phyloP scores from a whole-genome alignment of 352 stramenopile genomes.

The Pythium chondricola region DNA sequence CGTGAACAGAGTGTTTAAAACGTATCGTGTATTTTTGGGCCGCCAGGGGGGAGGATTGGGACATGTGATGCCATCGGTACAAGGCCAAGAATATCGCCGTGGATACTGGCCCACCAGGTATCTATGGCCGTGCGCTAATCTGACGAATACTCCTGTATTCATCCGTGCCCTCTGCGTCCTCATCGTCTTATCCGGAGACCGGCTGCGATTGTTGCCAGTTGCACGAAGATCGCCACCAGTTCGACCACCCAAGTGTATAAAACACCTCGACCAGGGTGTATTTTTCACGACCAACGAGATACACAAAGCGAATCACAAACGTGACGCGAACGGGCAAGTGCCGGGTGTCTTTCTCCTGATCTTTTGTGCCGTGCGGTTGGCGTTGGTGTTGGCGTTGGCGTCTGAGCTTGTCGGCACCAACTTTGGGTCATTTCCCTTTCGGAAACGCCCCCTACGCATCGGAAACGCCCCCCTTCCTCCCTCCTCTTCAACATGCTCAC shows the following conservation, averaged over 20 bases:
- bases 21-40: no score
- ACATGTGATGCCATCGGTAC: no score
- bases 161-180: no score
- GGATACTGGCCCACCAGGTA: no score
- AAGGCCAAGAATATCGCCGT: no score
- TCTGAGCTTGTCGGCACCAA: neutral
- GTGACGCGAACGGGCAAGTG: conserved; percentile 15
- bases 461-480: neutral
- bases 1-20: conserved; percentile 1
- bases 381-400: neutral
- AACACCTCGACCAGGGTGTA: conserved; percentile 1
- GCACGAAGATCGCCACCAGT: no score
- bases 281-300: no score
- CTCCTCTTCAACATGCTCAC: conserved; percentile 22
- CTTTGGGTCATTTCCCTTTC: conserved; percentile 13
- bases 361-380: neutral
- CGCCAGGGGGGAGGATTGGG: no score
- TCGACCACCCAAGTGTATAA: conserved; percentile 12
- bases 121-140: no score
- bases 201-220: no score
- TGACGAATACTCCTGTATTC: no score
- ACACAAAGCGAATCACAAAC: conserved; percentile 9
- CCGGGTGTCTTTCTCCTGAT: neutral
- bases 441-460: conserved; percentile 2
- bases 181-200: no score